A percentile compares a stretch with the other conserved stretches of the same genome.
Conservation (phyloP, 352 stramenopile species). For the Pythium rhizo-oryzae region DNA sequence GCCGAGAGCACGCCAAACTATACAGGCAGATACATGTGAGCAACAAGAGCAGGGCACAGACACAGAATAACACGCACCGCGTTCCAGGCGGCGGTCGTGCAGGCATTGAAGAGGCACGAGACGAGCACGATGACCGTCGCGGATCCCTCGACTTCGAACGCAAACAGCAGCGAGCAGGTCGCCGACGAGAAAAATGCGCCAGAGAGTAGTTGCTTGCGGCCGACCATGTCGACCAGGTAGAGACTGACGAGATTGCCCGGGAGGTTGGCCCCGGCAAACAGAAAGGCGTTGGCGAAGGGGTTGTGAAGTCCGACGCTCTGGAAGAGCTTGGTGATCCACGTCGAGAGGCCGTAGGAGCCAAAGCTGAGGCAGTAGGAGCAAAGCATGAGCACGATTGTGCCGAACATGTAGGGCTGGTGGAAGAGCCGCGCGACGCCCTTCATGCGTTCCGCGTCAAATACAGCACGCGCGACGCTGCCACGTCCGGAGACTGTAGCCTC, state of each 20-base stretch:
- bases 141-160: slow-evolving; percentile 69
- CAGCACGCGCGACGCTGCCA: slow-evolving; percentile 57
- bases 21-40: background rate
- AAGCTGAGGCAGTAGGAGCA: slow-evolving; percentile 82
- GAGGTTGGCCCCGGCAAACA: slow-evolving; percentile 91
- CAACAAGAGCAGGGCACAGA: background rate
- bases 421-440: slow-evolving; percentile 55
- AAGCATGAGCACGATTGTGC: slow-evolving; percentile 69
- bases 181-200: slow-evolving; percentile 69
- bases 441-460: slow-evolving; percentile 70
- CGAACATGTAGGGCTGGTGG: slow-evolving; percentile 36
- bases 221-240: slow-evolving; percentile 73
- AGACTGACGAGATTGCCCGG: slow-evolving; percentile 90
- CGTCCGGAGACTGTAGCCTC: slow-evolving; percentile 33
- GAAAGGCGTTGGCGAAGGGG: slow-evolving; percentile 91
- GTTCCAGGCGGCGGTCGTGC: slow-evolving; percentile 91
- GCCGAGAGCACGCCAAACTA: slow-evolving; percentile 90
- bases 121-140: slow-evolving; percentile 80
- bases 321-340: slow-evolving; percentile 95
- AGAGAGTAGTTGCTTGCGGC: slow-evolving; percentile 68
- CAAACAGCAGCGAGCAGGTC: slow-evolving; percentile 75
- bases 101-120: slow-evolving; percentile 92
- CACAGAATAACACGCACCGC: slow-evolving; percentile 40
- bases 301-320: slow-evolving; percentile 84
- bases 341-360: slow-evolving; percentile 92